Conservation (phyloP, 2,329 filamentous ascomycete species). For the Colletotrichum falcatum region DNA sequence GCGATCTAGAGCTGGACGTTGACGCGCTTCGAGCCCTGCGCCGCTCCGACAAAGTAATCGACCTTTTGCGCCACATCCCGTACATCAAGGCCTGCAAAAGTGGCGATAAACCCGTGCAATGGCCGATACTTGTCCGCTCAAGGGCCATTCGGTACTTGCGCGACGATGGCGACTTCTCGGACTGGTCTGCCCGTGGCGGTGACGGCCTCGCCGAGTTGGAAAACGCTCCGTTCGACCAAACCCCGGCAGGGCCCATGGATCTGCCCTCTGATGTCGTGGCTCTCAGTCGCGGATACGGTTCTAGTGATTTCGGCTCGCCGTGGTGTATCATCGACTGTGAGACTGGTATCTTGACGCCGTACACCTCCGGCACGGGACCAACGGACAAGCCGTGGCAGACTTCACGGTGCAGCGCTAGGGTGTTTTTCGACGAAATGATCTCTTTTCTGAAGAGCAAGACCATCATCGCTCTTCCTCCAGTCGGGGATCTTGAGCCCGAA, state of each 20-base stretch:
- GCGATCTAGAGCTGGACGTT: constrained; percentile 21
- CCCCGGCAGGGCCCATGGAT: constrained; percentile 1
- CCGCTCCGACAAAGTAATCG: constrained; percentile 21
- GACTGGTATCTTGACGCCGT: constrained; percentile 12
- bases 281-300: constrained; percentile 11
- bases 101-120: background rate
- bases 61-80: constrained; percentile 25
- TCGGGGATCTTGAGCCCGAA: constrained; percentile 1
- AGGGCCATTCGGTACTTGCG: constrained; percentile 25
- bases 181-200: constrained; percentile 9
- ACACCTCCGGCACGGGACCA: constrained; percentile 5
- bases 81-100: constrained; percentile 15
- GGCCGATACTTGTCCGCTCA: constrained; percentile 10
- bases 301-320: background rate
- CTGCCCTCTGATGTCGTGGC: constrained; percentile 10
- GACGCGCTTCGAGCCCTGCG: constrained; percentile 25
- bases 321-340: constrained; percentile 19
- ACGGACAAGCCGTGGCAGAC: constrained; percentile 12
- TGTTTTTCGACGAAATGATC: constrained; percentile 7
- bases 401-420: background rate
- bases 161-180: constrained; percentile 17
- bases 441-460: background rate
- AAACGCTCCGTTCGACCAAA: background rate
- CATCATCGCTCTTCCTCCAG: constrained; percentile 2
- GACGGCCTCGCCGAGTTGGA: constrained; percentile 21